phyloP scores from a whole-genome alignment of 495 filamentous ascomycete genomes.

The Pseudomonodictys pantanalensis region DNA sequence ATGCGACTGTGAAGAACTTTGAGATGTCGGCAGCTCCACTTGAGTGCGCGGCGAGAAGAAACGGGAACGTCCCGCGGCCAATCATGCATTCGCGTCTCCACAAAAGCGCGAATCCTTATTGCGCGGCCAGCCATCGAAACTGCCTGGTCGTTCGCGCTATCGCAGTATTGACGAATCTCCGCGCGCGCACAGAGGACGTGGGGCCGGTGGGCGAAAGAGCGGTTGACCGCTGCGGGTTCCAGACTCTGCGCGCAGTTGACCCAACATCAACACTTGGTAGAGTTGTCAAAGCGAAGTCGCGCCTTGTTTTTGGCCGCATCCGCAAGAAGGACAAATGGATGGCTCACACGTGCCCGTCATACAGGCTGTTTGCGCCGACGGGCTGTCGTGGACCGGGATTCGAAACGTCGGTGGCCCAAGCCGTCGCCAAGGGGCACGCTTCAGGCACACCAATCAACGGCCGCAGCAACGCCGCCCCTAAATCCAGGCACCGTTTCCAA shows the following conservation, averaged over 20 bases:
- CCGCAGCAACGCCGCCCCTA: not conserved
- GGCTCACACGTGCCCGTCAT: conserved; percentile 10
- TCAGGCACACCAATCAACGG: conserved; percentile 27
- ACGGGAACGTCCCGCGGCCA: not conserved
- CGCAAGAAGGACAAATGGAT: conserved; percentile 3
- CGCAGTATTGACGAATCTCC: too few relatives aligned
- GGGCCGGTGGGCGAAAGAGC: not conserved
- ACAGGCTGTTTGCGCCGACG: not conserved
- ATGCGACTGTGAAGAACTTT: not conserved
- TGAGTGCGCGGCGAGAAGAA: not conserved
- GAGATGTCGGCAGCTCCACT: not conserved
- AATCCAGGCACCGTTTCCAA: conserved; percentile 4
- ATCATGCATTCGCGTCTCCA: not conserved
- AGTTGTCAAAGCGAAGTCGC: not conserved
- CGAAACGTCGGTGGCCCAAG: conserved; percentile 7
- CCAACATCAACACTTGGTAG: not conserved
- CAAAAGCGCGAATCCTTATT: conserved; percentile 18
- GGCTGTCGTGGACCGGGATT: not conserved
- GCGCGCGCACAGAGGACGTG: not conserved
- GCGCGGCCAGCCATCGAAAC: conserved; percentile 5
- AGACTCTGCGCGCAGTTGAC: not conserved
- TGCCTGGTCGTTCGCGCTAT: too few relatives aligned
- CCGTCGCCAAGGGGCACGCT: not conserved
- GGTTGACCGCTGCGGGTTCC: not conserved
- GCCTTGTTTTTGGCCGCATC: not conserved